phyloP scores from a whole-genome alignment of 2,329 filamentous ascomycete genomes.

The Neospermospora avenae region DNA sequence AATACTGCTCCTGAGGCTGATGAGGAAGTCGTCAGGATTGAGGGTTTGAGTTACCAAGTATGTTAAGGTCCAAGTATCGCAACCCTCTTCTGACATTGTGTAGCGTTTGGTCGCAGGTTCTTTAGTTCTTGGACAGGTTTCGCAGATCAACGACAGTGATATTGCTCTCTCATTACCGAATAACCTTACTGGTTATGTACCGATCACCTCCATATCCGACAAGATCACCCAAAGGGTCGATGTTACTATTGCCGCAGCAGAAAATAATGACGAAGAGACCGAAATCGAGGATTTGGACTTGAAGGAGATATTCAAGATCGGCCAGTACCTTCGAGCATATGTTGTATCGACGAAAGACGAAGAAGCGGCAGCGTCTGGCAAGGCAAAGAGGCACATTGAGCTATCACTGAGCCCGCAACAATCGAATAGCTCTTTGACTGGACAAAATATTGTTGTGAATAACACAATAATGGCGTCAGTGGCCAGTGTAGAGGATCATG shows the following conservation, averaged over 20 bases:
- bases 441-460: conserved; percentile 71
- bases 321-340: conserved; percentile 83
- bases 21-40: conserved; percentile 64
- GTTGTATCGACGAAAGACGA: conserved; percentile 77
- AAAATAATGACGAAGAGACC: conserved; percentile 51
- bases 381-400: conserved; percentile 76
- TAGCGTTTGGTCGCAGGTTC: conserved; percentile 83
- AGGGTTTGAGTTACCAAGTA: conserved; percentile 88
- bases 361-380: conserved; percentile 40
- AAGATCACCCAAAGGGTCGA: conserved; percentile 74
- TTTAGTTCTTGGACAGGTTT: conserved; percentile 82
- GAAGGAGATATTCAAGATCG: conserved; percentile 70
- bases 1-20: conserved; percentile 45
- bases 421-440: conserved; percentile 71
- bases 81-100: conserved; percentile 34
- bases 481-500: conserved; percentile 91
- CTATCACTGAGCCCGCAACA: conserved; percentile 77
- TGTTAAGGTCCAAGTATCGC: conserved; percentile 22
- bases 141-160: conserved; percentile 74
- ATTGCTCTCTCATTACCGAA: conserved; percentile 84
- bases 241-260: conserved; percentile 57
- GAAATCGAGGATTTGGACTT: conserved; percentile 65
- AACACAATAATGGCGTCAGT: conserved; percentile 84
- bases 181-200: conserved; percentile 84
- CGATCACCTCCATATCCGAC: conserved; percentile 88